Percentiles rank a stretch among this genome's conserved stretches.
phyloP scores from a whole-genome alignment of 257 asterid species.

The Leptodermis oblonga region DNA sequence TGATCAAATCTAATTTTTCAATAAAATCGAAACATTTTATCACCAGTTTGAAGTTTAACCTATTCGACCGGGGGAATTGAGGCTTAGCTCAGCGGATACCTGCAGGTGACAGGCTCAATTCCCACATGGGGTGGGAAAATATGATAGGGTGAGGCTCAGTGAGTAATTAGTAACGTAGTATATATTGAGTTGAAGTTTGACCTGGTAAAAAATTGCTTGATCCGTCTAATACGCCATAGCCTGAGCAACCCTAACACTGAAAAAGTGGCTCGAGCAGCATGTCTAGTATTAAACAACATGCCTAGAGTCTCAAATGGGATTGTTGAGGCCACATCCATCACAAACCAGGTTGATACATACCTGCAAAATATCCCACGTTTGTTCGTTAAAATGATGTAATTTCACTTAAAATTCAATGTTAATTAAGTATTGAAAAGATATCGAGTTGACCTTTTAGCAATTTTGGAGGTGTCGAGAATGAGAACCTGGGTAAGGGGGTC shows the following conservation, averaged over 20 bases:
- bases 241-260: slow-evolving; percentile 80
- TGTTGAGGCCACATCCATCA: slow-evolving; percentile 92
- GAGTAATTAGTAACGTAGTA: too few species aligned
- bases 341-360: slow-evolving; percentile 84
- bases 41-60: too few species aligned
- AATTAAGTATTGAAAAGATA: background rate
- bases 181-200: background rate
- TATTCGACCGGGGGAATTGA: too few species aligned
- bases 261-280: slow-evolving; percentile 41
- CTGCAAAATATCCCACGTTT: slow-evolving; percentile 29
- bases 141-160: too few species aligned
- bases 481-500: slow-evolving; percentile 66
- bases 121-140: too few species aligned
- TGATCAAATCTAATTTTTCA: too few species aligned
- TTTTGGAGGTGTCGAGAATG: slow-evolving; percentile 45
- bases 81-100: too few species aligned
- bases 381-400: background rate
- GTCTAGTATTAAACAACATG: slow-evolving; percentile 55
- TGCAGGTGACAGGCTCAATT: too few species aligned
- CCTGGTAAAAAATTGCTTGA: slow-evolving; percentile 26
- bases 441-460: slow-evolving; percentile 56
- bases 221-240: slow-evolving; percentile 90
- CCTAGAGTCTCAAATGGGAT: slow-evolving; percentile 69
- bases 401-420: too few species aligned
- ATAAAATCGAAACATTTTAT: too few species aligned